These are phyloP conservation scores for Candida multigemmis DNA, from an alignment of 805 yeast species.

Conservation along the genomic window DNA sequence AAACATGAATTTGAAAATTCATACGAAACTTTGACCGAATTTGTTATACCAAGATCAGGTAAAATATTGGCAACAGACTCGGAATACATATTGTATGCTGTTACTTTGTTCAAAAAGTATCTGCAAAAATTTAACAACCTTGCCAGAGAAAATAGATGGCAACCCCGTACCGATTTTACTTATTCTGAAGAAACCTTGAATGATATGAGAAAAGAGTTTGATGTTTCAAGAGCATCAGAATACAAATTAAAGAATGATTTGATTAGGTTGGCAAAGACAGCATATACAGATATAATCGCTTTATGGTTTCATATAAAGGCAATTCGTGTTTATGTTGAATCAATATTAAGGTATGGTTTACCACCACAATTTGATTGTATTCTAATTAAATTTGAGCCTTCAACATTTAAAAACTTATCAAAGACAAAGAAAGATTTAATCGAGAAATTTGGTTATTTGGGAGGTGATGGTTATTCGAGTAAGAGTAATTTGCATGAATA, in stretches of 20 bases:
- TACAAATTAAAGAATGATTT: slow-evolving; percentile 66
- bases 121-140: slow-evolving; percentile 58
- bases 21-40: slow-evolving; percentile 70
- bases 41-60: slow-evolving; percentile 93
- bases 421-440: slow-evolving; percentile 65
- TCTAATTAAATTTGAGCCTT: slow-evolving; percentile 35
- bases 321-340: slow-evolving; percentile 82
- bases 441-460: slow-evolving; percentile 76
- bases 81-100: slow-evolving; percentile 66
- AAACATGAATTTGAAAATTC: slow-evolving; percentile 50
- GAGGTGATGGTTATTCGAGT: slow-evolving; percentile 76
- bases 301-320: slow-evolving; percentile 89
- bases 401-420: slow-evolving; percentile 25
- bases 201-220: slow-evolving; percentile 69
- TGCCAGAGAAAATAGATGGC: slow-evolving; percentile 79
- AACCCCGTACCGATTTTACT: slow-evolving; percentile 79
- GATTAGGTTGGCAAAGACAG: slow-evolving; percentile 74
- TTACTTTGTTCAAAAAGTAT: slow-evolving; percentile 78
- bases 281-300: slow-evolving; percentile 79
- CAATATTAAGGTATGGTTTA: slow-evolving; percentile 90
- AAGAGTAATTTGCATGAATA: slow-evolving; percentile 76
- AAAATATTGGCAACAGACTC: slow-evolving; percentile 57
- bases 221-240: slow-evolving; percentile 67
- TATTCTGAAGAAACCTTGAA: slow-evolving; percentile 73
- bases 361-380: slow-evolving; percentile 79